A percentile compares a stretch with the other conserved stretches of the same genome.
phyloP scores from a whole-genome alignment of 208 protist genomes.

The Leishmania lainsoni region DNA sequence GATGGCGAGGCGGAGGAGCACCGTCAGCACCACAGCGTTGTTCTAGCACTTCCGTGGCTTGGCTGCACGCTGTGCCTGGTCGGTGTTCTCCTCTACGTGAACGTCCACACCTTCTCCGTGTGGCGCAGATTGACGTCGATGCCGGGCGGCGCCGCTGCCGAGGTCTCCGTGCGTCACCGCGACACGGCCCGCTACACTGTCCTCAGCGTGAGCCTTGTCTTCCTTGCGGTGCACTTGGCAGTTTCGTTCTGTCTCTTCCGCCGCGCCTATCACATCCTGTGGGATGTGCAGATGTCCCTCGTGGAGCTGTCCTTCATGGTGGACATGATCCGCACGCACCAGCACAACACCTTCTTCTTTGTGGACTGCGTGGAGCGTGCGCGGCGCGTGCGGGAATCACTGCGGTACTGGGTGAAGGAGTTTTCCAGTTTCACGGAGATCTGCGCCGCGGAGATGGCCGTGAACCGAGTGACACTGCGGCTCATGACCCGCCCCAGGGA shows the following conservation, averaged over 20 bases:
- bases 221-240: constrained; percentile 2
- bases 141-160: neutral
- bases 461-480: constrained; percentile 14
- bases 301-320: constrained; percentile 4
- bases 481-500: neutral
- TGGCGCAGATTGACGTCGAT: neutral
- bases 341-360: constrained; percentile 15
- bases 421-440: constrained; percentile 17
- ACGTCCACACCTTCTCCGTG: constrained; percentile 16
- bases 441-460: constrained; percentile 7
- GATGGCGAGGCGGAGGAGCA: neutral
- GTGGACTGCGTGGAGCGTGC: constrained; percentile 19
- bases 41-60: constrained; percentile 11
- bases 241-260: constrained; percentile 8
- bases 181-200: constrained; percentile 28
- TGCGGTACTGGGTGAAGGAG: constrained; percentile 19
- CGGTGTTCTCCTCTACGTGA: constrained; percentile 25
- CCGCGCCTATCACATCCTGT: constrained; percentile 4
- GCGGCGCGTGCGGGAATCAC: neutral
- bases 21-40: constrained; percentile 8
- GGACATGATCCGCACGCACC: constrained; percentile 5
- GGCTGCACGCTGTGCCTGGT: constrained; percentile 16
- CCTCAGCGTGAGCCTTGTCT: constrained; percentile 23
- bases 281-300: constrained; percentile 4
- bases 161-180: constrained; percentile 1